Percentiles rank a stretch among this genome's conserved stretches.
These are phyloP conservation scores for Pilasporangium apinafurcum DNA, from an alignment of 352 stramenopile species.

Conservation along the genomic window DNA sequence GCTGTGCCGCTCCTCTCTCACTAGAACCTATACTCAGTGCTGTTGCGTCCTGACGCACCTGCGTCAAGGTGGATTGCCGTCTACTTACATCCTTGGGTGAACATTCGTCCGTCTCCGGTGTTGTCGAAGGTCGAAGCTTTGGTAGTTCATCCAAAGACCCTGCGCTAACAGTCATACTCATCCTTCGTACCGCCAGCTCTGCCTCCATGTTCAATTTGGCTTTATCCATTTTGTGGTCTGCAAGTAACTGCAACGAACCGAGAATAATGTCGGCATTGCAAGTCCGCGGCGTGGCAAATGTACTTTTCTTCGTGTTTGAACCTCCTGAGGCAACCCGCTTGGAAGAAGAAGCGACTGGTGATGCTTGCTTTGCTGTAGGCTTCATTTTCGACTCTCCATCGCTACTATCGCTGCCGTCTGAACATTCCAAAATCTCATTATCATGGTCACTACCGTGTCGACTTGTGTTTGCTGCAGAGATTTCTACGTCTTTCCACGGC, in stretches of 20 bases:
- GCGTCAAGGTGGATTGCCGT: constrained; percentile 27
- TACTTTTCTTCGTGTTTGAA: too few relatives aligned
- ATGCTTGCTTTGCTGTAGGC: neutral
- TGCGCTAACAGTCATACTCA: constrained; percentile 6
- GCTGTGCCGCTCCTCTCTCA: constrained; percentile 6
- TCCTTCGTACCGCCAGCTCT: constrained; percentile 31
- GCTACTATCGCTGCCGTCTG: constrained; percentile 36
- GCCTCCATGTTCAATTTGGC: constrained; percentile 51
- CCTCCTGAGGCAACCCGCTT: too few relatives aligned
- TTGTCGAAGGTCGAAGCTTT: constrained; percentile 33
- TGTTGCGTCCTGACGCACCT: constrained; percentile 20
- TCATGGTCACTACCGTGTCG: constrained; percentile 2
- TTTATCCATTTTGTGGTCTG: constrained; percentile 45
- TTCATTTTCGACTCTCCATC: constrained; percentile 2
- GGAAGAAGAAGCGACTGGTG: too few relatives aligned
- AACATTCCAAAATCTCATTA: constrained; percentile 28
- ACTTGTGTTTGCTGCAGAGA: neutral
- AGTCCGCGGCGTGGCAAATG: constrained; percentile 20
- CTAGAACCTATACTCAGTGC: neutral
- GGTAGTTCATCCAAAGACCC: constrained; percentile 24
- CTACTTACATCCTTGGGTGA: neutral
- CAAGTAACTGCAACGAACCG: constrained; percentile 39
- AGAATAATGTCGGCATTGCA: constrained; percentile 58
- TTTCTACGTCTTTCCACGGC: constrained; percentile 43
- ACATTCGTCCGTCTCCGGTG: constrained; percentile 15